Percentiles rank a stretch among this genome's conserved stretches.
phyloP scores from a whole-genome alignment of 208 protist genomes.

The Plasmodiophora brassicae region DNA sequence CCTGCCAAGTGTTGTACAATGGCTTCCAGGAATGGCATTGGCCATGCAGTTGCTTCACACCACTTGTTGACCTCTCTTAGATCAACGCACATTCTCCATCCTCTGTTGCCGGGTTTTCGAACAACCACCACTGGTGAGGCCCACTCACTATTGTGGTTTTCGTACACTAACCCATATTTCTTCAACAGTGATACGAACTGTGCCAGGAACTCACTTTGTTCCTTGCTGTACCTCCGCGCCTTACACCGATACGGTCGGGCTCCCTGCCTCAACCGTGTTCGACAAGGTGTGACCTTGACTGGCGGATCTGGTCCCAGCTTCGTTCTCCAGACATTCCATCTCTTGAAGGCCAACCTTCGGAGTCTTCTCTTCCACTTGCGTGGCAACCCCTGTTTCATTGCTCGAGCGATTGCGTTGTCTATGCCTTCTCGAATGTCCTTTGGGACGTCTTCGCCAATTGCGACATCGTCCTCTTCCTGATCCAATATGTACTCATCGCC shows the following conservation, averaged over 20 bases:
- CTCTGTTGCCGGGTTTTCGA: no score
- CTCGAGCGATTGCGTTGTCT: no score
- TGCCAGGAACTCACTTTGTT: not conserved
- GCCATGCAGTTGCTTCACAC: not conserved
- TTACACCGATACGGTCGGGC: not conserved
- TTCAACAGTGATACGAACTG: not conserved
- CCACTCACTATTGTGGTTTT: not conserved
- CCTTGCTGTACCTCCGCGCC: not conserved
- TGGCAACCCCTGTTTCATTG: no score
- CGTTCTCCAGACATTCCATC: not conserved
- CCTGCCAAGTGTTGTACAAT: no score
- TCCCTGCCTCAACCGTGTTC: not conserved
- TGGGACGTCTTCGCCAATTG: no score
- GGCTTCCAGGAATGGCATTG: no score
- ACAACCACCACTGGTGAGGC: no score
- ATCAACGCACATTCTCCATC: not conserved
- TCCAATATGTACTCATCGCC: no score
- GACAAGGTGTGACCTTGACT: not conserved
- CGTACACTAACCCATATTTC: not conserved
- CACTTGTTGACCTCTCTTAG: not conserved
- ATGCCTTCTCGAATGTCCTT: no score
- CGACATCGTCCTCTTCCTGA: no score
- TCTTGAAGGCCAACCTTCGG: no score
- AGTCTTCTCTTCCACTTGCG: no score
- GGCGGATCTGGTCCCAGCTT: not conserved